Percentiles rank a stretch among this genome's conserved stretches.
Evolutionary conservation across 441 rosid species (phyloP).

Genomic region (Jatropha multifida): DNA sequence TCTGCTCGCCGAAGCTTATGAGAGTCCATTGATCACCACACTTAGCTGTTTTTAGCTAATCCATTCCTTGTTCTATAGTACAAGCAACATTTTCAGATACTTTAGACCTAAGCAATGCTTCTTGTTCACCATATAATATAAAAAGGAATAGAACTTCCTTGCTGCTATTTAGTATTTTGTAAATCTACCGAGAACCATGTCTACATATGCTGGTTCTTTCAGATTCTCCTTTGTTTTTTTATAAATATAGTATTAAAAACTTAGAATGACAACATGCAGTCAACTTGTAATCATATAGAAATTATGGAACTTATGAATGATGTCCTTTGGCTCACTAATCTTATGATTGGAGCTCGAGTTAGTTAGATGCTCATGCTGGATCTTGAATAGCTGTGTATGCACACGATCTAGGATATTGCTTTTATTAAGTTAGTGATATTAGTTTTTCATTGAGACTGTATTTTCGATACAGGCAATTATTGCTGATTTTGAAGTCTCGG

Average conservation of each 20-base stretch:
- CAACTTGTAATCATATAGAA: background rate
- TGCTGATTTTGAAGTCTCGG: conserved; percentile 87
- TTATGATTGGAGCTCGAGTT: background rate
- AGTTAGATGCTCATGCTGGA: background rate
- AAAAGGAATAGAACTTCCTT: background rate
- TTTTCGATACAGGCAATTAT: conserved; percentile 48
- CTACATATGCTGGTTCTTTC: background rate
- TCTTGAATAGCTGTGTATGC: background rate
- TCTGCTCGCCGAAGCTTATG: background rate
- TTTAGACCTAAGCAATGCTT: background rate
- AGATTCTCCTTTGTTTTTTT: background rate
- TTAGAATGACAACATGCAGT: background rate
- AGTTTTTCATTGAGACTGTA: background rate
- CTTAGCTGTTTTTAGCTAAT: background rate
- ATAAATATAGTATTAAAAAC: background rate
- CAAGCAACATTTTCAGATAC: background rate
- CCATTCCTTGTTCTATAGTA: background rate
- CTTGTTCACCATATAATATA: background rate
- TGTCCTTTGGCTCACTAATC: background rate
- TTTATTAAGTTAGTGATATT: background rate
- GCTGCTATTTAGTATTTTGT: background rate
- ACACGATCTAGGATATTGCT: background rate
- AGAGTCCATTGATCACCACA: background rate
- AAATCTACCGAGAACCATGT: background rate
- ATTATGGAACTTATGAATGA: background rate